These are phyloP conservation scores for Aspergillus neoniger DNA, from an alignment of 2,329 filamentous ascomycete species.

Conservation along the genomic window DNA sequence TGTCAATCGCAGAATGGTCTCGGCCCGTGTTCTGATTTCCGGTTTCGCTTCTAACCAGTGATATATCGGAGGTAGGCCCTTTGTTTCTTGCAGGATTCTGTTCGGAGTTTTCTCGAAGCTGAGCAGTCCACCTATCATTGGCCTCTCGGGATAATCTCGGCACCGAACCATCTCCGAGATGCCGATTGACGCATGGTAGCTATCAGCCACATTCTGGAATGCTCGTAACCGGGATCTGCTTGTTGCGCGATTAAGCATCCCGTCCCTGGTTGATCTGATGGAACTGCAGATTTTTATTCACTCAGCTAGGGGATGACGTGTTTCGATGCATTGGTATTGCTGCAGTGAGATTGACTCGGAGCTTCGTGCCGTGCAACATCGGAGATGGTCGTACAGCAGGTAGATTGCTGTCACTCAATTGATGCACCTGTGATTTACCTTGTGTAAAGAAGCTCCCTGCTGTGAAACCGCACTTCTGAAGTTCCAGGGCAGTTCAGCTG, in stretches of 20 bases:
- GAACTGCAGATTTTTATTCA: background rate
- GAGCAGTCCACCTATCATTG: background rate
- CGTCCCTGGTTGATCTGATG: background rate
- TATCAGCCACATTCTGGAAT: background rate
- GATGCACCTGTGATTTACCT: no score
- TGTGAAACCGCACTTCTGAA: no score
- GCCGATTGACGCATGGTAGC: background rate
- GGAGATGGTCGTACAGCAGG: no score
- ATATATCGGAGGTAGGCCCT: background rate
- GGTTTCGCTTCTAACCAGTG: background rate
- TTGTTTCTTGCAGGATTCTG: background rate
- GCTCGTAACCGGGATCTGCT: background rate
- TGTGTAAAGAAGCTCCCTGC: no score
- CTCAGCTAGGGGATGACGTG: background rate
- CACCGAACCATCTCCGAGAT: constrained; percentile 4
- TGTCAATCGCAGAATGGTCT: no score
- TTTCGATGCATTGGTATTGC: background rate
- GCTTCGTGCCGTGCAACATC: no score
- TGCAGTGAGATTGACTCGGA: background rate
- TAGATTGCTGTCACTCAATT: no score
- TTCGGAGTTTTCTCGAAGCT: background rate
- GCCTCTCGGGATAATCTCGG: background rate
- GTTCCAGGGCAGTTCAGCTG: no score
- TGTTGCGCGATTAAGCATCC: background rate
- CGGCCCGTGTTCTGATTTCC: background rate